Base-by-base conservation (phyloP, 2,329 filamentous ascomycete genomes). In the Paracamarosporium sp. region DNA sequence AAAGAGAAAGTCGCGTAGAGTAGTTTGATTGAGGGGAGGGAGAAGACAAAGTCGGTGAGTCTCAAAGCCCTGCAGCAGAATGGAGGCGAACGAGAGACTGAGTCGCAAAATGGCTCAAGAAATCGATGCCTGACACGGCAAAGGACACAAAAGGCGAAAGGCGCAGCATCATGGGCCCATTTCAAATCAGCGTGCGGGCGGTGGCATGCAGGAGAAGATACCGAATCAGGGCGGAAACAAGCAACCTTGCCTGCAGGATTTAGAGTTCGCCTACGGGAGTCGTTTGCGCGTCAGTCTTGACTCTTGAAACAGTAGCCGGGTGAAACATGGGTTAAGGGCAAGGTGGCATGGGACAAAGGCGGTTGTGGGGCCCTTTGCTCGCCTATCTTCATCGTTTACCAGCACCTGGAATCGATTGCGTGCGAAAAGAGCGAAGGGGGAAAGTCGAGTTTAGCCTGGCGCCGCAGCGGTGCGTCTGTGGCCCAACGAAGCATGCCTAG, bases 301-400 rank as follows among this genome's bases (percentile, higher is more conserved):
- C 24, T 38, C 44, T 41, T 41, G 43, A 48, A 55, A 55, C 52
- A 50, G 27, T 35, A 27, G 31, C 30, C 43, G 31, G 41, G 24
- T 54, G 52, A 54, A 47, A 55, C 53, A 41, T 54, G 45, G 35
- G 3, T 33, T 11, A 50, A 48, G 24, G 45, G 51, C 31, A 40
- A 40, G 22, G 3, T 40, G 20, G 17, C 28, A 35, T 33, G 35
- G 38, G 12, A 33, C 25, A 17, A 43, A 13, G 22, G 20, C 22
- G 28, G 12, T 22, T 36, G 40, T 45, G 51, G 41, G 36, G 40
- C 38, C 28, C 24, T 38, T n/a, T 44, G 15, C 17, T 52, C 54
- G 54, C 33, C 47, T 56, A 52, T 56, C 41, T 40, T 20, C 24
- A 15, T 8, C 27, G 36, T 40, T 43, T 28, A 43, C 35, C 7